phyloP scores from a whole-genome alignment of 1,284 basidiomycete species.

The Sporisorium graminicola region DNA sequence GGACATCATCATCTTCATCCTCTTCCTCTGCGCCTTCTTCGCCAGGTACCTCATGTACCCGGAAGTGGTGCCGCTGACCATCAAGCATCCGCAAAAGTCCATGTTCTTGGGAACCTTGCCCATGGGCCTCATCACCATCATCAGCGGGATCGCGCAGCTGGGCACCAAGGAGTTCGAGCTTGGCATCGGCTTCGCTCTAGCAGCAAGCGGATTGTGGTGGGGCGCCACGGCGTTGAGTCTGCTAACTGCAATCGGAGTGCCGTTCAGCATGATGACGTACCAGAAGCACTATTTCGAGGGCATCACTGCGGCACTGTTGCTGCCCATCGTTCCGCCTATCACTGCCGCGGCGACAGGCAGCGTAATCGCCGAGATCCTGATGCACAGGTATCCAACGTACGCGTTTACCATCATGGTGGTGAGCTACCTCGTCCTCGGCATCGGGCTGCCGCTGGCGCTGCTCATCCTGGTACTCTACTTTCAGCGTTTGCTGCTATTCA shows the following conservation, averaged over 20 bases:
- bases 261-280: conserved; percentile 61
- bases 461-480: conserved; percentile 62
- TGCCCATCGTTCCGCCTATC: conserved; percentile 62
- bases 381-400: conserved; percentile 47
- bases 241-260: conserved; percentile 50
- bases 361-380: conserved; percentile 52
- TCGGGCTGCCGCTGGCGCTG: conserved; percentile 58
- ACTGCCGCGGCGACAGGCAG: conserved; percentile 56
- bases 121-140: conserved; percentile 61
- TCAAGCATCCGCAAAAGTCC: conserved; percentile 61
- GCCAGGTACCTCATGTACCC: conserved; percentile 58
- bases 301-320: conserved; percentile 55
- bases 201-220: conserved; percentile 57
- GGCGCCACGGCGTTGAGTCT: conserved; percentile 33
- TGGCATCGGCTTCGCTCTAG: conserved; percentile 42
- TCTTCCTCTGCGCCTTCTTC: conserved; percentile 50
- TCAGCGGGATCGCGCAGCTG: conserved; percentile 51
- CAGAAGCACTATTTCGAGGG: conserved; percentile 60
- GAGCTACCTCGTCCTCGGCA: conserved; percentile 55
- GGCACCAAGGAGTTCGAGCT: conserved; percentile 52
- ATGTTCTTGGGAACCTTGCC: conserved; percentile 59
- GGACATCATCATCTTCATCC: conserved; percentile 51
- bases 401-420: conserved; percentile 57
- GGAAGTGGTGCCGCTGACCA: conserved; percentile 57
- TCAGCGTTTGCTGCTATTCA: conserved; percentile 60